Base-by-base conservation (phyloP, 805 yeast genomes). In the Nakazawaea anatomiae region DNA sequence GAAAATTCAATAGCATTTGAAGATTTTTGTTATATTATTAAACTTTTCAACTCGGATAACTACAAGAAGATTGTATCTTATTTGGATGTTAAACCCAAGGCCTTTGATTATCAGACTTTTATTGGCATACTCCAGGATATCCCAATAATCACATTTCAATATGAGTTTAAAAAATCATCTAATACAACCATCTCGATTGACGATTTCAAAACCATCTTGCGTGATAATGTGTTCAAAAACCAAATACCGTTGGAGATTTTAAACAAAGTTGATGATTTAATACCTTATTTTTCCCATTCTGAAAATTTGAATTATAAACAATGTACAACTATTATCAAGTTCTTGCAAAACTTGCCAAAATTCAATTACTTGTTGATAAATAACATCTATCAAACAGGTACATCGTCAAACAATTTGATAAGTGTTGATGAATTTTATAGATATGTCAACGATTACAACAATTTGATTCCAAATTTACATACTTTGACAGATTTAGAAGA, bases 211-310 rank as follows among this genome's bases (percentile, higher is more conserved):
- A 6, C 39, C 41, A 44, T 64, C 8, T 57, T 66, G 25, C 50
- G 55, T 14, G 55, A 56, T 6, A 56, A 66, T 10, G 67, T 63
- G 52, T 48, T 48, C 35, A 62, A 66, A 47, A 39, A 56, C 39
- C 60, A 67, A 46, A 52, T 68, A 14, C 66, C 71, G 5, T 36
- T 47, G 8, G 85, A 85, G 60, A 84, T 89, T 32, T 69, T 80
- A 48, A 71, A 74, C 47, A 95, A 90, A 63, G 81, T 87, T 14
- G 76, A 80, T 52, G 79, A 83, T 40, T 71, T 87, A 48, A 5
- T 43, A 12, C 47, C 47, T 6, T 50, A 39, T 42, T 50, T 50
- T 32, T n/a, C 46, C 1, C 8, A 11, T 9, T 75, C 70, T 7
- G 72, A 72, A 2, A 71, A 72, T 54, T 68, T 79, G 51, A 70